Base-by-base conservation (phyloP, 345 rosid genomes). In the Camelina hispida region DNA sequence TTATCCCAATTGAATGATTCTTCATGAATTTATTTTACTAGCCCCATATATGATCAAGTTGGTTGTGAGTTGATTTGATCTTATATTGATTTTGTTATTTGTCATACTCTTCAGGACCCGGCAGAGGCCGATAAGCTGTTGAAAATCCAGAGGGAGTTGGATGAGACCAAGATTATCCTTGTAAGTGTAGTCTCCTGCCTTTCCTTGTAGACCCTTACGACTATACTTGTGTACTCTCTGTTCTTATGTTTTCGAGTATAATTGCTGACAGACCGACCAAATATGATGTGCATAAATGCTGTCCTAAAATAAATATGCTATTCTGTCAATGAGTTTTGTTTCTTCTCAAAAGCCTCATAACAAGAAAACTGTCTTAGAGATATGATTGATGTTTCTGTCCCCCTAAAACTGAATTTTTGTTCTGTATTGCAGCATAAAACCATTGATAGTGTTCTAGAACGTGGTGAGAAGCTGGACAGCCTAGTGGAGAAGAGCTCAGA, bases 41-140 rank as follows among this genome's bases (percentile, higher is more conserved):
- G 4, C 55, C 46, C 1, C 30, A 22, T 47, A 38, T 0, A 11
- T 44, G 32, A 23, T 18, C 15, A 9, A 35, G 15, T 59, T 68
- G 62, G 50, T 48, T 67, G 51, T 73, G 58, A 50, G 9, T 58
- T 53, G 35, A 14, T 52, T 52, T 61, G 52, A 38, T 61, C 3
- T 72, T 18, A n/a, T n/a, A n/a, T n/a, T n/a, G n/a, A n/a, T n/a
- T n/a, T n/a, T n/a, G n/a, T n/a, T n/a, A n/a, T n/a, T n/a, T n/a
- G n/a, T n/a, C n/a, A n/a, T n/a, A n/a, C n/a, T n/a, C n/a, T n/a
- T 74, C 86, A 95, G 99, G 97, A 95, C 78, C 99, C 97, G 73
- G 97, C 94, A 11, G 99, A 95, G 82, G 99, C 99, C 5, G 99
- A 91, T 79, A 96, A 93, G 80, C 84, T 93, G 80, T 72, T 96